Conservation (phyloP, 495 filamentous ascomycete genomes). For the Podospora tetraspora region DNA sequence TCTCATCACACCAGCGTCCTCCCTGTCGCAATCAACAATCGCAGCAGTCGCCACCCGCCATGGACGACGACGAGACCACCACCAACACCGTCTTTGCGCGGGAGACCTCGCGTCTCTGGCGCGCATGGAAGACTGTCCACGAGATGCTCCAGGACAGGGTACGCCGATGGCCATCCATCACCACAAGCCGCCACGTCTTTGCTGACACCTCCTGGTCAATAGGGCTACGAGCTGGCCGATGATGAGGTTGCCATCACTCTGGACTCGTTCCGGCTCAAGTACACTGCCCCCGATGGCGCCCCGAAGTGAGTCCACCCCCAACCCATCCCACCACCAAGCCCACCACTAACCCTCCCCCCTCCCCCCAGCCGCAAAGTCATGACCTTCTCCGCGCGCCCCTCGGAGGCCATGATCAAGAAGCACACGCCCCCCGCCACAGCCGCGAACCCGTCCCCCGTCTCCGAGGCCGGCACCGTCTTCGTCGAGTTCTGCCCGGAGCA, state of each 20-base stretch:
- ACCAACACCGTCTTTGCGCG: conserved; percentile 43
- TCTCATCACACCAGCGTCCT: not conserved
- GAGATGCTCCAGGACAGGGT: conserved; percentile 84
- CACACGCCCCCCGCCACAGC: conserved; percentile 64
- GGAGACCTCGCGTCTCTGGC: conserved; percentile 73
- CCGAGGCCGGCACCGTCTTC: conserved; percentile 82
- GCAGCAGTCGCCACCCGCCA: conserved; percentile 24
- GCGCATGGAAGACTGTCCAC: conserved; percentile 79
- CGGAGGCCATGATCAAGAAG: conserved; percentile 73
- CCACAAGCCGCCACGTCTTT: not conserved
- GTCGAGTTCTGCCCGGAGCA: conserved; percentile 80
- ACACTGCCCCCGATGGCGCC: conserved; percentile 60
- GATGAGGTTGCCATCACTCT: conserved; percentile 81
- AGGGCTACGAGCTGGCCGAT: conserved; percentile 91
- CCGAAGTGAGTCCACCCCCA: conserved; percentile 54
- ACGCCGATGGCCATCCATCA: conserved; percentile 23
- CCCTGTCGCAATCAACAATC: conserved; percentile 2
- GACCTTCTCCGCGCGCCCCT: conserved; percentile 79
- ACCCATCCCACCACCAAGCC: not conserved
- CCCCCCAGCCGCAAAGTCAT: conserved; percentile 66
- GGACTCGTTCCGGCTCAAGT: conserved; percentile 64
- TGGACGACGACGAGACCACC: conserved; percentile 48
- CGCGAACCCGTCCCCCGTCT: conserved; percentile 56
- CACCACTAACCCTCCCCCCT: conserved; percentile 1
- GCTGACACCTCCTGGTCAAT: not conserved